These are phyloP conservation scores for Microcera coccophila DNA, from an alignment of 2,329 filamentous ascomycete species.

Conservation along the genomic window DNA sequence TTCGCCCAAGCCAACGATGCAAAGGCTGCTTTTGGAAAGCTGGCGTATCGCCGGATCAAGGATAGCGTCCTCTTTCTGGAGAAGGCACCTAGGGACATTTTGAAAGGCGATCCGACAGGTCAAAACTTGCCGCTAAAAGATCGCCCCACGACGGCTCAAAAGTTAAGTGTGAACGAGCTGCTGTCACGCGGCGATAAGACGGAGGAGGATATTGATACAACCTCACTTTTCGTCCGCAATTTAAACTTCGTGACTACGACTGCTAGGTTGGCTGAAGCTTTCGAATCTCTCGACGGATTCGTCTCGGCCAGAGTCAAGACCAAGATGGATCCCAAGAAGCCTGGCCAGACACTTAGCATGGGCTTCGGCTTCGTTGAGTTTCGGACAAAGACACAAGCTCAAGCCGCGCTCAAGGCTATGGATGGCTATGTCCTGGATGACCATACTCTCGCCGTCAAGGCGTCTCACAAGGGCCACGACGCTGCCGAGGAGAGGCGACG, in stretches of 20 bases:
- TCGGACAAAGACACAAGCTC: conserved; percentile 69
- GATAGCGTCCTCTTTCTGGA: conserved; percentile 90
- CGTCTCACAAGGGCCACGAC: conserved; percentile 82
- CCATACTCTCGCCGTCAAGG: conserved; percentile 79
- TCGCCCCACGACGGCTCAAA: conserved; percentile 47
- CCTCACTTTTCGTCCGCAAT: conserved; percentile 91
- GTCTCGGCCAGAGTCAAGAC: conserved; percentile 87
- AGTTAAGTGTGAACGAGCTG: conserved; percentile 65
- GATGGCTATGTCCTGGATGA: conserved; percentile 83
- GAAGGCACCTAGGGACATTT: conserved; percentile 83
- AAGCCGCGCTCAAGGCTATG: conserved; percentile 79
- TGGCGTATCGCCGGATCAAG: conserved; percentile 88
- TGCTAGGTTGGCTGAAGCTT: conserved; percentile 69
- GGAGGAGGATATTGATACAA: conserved; percentile 57
- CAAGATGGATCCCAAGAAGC: conserved; percentile 86
- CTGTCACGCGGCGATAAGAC: conserved; percentile 54
- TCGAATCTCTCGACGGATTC: conserved; percentile 81
- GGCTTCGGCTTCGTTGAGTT: conserved; percentile 96
- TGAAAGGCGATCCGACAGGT: conserved; percentile 40
- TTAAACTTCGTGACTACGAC: conserved; percentile 88
- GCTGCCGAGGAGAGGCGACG: conserved; percentile 81
- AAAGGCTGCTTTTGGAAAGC: conserved; percentile 74
- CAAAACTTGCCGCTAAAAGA: conserved; percentile 32
- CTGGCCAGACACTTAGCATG: conserved; percentile 87
- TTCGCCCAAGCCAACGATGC: conserved; percentile 76